phyloP scores from a whole-genome alignment of 805 yeast species.

The Cyberlindnera japonica region DNA sequence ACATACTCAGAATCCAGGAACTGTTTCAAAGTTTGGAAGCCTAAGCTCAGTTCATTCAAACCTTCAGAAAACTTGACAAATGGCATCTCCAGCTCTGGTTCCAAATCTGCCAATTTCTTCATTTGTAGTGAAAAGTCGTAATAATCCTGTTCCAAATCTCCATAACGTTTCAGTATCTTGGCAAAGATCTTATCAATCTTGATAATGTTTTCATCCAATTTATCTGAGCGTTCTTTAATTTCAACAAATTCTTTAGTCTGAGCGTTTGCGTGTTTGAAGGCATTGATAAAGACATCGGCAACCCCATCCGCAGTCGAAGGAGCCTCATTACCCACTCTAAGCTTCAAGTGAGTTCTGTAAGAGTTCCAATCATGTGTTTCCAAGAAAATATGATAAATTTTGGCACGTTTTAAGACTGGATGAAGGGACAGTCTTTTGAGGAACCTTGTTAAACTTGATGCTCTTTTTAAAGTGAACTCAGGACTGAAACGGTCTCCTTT shows the following conservation, averaged over 20 bases:
- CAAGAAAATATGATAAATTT: constrained; percentile 65
- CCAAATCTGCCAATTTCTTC: constrained; percentile 58
- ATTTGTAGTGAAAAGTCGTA: constrained; percentile 68
- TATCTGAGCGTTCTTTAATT: constrained; percentile 76
- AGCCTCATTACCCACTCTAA: constrained; percentile 20
- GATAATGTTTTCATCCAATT: constrained; percentile 75
- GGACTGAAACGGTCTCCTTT: constrained; percentile 90
- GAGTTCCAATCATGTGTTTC: constrained; percentile 75
- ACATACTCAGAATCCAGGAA: constrained; percentile 75
- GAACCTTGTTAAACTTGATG: constrained; percentile 76
- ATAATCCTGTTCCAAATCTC: constrained; percentile 70
- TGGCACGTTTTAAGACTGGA: constrained; percentile 65
- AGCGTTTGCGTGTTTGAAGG: constrained; percentile 70
- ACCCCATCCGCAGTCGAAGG: constrained; percentile 52
- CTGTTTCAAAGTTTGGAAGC: constrained; percentile 41
- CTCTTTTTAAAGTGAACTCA: constrained; percentile 79
- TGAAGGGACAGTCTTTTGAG: constrained; percentile 70
- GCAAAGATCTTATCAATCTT: constrained; percentile 77
- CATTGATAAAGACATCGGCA: constrained; percentile 91
- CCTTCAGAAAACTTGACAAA: constrained; percentile 46
- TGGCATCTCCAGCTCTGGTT: constrained; percentile 36
- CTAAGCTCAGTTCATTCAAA: constrained; percentile 39
- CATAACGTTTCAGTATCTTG: constrained; percentile 67
- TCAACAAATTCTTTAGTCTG: constrained; percentile 78
- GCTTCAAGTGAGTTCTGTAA: constrained; percentile 53